phyloP scores from a whole-genome alignment of 1,139 yeast genomes.

The Suhomyces terraborum region DNA sequence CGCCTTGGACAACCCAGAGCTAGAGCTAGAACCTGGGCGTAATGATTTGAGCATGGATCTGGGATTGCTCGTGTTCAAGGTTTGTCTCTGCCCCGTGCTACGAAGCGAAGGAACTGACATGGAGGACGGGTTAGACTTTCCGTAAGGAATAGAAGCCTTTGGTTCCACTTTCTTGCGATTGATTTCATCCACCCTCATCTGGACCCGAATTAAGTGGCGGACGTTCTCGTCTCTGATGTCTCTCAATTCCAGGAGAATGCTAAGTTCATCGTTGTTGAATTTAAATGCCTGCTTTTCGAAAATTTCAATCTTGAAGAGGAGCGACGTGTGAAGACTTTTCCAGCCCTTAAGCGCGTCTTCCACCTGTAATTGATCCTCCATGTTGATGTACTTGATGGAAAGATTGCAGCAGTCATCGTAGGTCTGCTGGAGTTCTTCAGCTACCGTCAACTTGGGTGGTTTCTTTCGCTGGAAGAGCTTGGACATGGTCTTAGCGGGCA shows the following conservation, averaged over 20 bases:
- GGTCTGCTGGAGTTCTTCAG: constrained; percentile 60
- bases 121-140: constrained; percentile 12
- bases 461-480: constrained; percentile 54
- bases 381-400: constrained; percentile 55
- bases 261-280: constrained; percentile 42
- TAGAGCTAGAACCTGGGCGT: constrained; percentile 24
- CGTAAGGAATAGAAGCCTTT: constrained; percentile 6
- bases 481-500: constrained; percentile 39
- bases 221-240: constrained; percentile 55
- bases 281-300: constrained; percentile 48
- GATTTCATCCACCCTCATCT: constrained; percentile 43
- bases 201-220: constrained; percentile 47
- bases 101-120: constrained; percentile 34
- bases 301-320: constrained; percentile 55
- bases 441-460: constrained; percentile 53
- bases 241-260: constrained; percentile 47
- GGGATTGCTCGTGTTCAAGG: constrained; percentile 9
- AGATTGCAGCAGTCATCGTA: constrained; percentile 63
- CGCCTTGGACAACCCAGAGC: constrained; percentile 18
- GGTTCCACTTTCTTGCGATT: constrained; percentile 22
- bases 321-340: constrained; percentile 65
- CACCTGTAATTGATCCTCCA: constrained; percentile 56
- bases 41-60: constrained; percentile 42
- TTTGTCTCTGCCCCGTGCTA: constrained; percentile 15
- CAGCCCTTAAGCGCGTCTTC: constrained; percentile 69